Percentiles rank a stretch among this genome's conserved stretches.
phyloP scores from a whole-genome alignment of 352 stramenopile genomes.

The Ophiocytium majus region DNA sequence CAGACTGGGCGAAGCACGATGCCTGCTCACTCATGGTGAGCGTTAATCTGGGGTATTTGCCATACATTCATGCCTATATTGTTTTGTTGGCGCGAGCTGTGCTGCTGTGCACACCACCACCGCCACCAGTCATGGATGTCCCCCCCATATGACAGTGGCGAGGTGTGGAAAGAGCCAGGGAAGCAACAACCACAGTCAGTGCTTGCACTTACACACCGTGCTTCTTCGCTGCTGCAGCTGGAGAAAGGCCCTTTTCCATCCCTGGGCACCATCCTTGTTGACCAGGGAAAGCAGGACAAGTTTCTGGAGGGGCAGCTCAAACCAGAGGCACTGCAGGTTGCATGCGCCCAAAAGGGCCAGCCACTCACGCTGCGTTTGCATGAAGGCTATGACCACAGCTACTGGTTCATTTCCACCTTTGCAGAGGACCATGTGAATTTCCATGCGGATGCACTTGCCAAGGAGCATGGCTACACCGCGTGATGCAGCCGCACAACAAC shows the following conservation, averaged over 20 bases:
- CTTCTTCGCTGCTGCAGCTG: background rate
- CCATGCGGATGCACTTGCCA: constrained; percentile 67
- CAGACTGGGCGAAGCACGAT: constrained; percentile 69
- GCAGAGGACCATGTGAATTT: constrained; percentile 90
- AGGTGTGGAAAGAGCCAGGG: background rate
- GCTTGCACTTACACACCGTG: background rate
- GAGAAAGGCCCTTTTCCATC: constrained; percentile 59
- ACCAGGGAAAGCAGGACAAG: constrained; percentile 80
- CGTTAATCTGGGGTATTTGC: background rate
- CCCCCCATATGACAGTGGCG: background rate
- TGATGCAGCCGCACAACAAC: too few species aligned
- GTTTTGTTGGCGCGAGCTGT: background rate
- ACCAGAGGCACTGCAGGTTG: constrained; percentile 75
- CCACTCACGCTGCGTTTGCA: constrained; percentile 58
- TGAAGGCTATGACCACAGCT: constrained; percentile 93
- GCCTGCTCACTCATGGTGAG: constrained; percentile 56
- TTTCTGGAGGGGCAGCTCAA: constrained; percentile 82
- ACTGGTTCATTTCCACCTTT: constrained; percentile 95
- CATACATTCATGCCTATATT: background rate
- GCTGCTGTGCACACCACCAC: background rate
- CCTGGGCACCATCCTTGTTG: constrained; percentile 70
- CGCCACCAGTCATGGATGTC: background rate
- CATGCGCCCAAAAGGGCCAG: constrained; percentile 56
- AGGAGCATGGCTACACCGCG: too few species aligned
- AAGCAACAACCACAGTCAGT: background rate